These are phyloP conservation scores for Pistacia atlantica DNA, from an alignment of 345 rosid genomes.

Conservation along the genomic window DNA sequence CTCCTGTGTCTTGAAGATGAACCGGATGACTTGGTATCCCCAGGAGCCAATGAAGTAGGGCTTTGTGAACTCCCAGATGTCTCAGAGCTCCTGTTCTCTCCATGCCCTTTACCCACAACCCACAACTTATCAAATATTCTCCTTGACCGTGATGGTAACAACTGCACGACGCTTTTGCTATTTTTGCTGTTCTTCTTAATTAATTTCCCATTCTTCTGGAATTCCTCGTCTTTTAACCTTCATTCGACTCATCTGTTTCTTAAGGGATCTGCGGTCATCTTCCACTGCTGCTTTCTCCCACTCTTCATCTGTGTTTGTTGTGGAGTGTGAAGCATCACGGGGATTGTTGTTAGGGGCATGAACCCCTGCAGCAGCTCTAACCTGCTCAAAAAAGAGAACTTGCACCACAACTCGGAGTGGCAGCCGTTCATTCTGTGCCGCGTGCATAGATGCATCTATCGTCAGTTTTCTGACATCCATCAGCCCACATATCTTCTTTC, in stretches of 20 bases:
- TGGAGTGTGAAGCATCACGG: conserved; percentile 34
- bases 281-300: conserved; percentile 36
- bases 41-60: conserved; percentile 67
- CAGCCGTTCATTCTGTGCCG: conserved; percentile 90
- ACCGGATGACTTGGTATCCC: conserved; percentile 64
- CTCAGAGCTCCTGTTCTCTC: conserved; percentile 69
- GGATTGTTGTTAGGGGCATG: conserved; percentile 38
- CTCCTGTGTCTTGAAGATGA: conserved; percentile 73
- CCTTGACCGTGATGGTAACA: conserved; percentile 86
- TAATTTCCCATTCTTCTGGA: conserved; percentile 34
- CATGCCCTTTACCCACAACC: conserved; percentile 58
- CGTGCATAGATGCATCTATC: conserved; percentile 69
- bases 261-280: conserved; percentile 36
- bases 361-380: conserved; percentile 53
- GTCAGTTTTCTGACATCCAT: conserved; percentile 88
- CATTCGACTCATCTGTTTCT: conserved; percentile 42
- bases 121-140: conserved; percentile 82
- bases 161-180: conserved; percentile 59
- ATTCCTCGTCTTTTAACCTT: conserved; percentile 36
- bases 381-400: conserved; percentile 89
- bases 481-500: conserved; percentile 69
- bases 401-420: conserved; percentile 87
- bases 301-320: conserved; percentile 51
- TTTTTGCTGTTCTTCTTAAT: conserved; percentile 54
- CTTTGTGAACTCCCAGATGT: conserved; percentile 89